Conservation (phyloP, 2,329 filamentous ascomycete genomes). For the Aspergillus awamori region DNA sequence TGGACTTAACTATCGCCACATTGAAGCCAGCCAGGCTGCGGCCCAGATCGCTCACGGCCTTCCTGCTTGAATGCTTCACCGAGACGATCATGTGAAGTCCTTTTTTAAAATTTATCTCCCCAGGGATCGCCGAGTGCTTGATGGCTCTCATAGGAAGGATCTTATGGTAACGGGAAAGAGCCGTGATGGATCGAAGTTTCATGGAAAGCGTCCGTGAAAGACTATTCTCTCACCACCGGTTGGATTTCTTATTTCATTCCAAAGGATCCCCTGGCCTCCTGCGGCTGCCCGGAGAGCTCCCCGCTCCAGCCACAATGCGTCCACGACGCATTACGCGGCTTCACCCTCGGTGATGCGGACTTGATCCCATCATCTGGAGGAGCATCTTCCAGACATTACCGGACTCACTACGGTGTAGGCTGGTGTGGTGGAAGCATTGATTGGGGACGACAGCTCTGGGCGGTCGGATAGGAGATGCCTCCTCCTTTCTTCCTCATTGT, state of each 20-base stretch:
- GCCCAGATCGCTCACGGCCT: conserved; percentile 38
- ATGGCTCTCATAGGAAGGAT: neutral
- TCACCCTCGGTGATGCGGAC: neutral
- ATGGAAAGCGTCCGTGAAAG: neutral
- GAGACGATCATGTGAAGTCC: neutral
- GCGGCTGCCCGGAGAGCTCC: neutral
- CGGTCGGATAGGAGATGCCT: neutral
- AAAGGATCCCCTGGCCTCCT: neutral
- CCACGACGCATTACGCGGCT: neutral
- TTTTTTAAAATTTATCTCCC: neutral
- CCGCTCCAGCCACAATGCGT: neutral
- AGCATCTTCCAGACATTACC: neutral
- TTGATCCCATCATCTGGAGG: neutral
- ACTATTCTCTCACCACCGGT: neutral
- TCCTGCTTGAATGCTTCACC: conserved; percentile 33
- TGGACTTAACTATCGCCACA: conserved; percentile 46
- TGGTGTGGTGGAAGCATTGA: neutral
- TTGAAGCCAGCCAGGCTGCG: conserved; percentile 46
- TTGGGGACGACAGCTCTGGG: neutral
- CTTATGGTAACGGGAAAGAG: neutral
- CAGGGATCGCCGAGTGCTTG: neutral
- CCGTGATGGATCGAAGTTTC: neutral
- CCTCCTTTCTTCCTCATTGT: neutral
- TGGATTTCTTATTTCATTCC: conserved; percentile 5
- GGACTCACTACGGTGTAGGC: neutral